These are phyloP conservation scores for Penstemon eatonii DNA, from an alignment of 257 asterid genomes.

Conservation along the genomic window DNA sequence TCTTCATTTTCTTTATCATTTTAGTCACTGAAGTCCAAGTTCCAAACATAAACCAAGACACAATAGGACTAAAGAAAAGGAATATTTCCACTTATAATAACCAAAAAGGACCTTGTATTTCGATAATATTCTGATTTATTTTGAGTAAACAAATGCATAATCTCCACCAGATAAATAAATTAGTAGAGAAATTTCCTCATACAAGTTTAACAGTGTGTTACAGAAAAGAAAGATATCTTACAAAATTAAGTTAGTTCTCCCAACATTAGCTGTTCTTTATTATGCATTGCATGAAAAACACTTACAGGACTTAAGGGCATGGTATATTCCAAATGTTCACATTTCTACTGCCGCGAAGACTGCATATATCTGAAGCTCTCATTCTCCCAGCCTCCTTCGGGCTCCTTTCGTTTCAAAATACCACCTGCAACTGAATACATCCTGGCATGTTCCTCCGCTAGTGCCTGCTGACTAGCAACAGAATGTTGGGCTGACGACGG, in stretches of 20 bases:
- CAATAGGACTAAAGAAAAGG: too few relatives aligned
- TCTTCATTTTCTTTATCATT: too few relatives aligned
- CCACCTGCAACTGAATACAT: constrained; percentile 43
- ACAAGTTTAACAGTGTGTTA: too few relatives aligned
- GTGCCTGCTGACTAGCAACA: constrained; percentile 47
- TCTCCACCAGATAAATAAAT: too few relatives aligned
- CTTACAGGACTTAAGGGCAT: constrained; percentile 18
- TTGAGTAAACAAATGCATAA: too few relatives aligned
- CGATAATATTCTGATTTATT: too few relatives aligned
- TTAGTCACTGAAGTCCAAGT: too few relatives aligned
- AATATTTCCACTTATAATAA: too few relatives aligned
- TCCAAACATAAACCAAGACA: too few relatives aligned
- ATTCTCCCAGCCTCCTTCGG: constrained; percentile 62
- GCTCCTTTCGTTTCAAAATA: constrained; percentile 59
- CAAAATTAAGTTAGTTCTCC: constrained; percentile 21
- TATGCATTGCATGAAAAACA: constrained; percentile 23
- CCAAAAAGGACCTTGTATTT: too few relatives aligned
- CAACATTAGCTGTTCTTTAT: constrained; percentile 11
- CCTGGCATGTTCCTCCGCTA: constrained; percentile 57
- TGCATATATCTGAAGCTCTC: constrained; percentile 61
- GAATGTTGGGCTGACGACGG: constrained; percentile 42
- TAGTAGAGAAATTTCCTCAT: too few relatives aligned
- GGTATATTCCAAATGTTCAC: background rate
- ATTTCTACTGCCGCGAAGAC: constrained; percentile 52
- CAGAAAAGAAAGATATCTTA: background rate